These are phyloP conservation scores for Dryas integrifolia DNA, from an alignment of 331 rosid genomes.

Conservation along the genomic window DNA sequence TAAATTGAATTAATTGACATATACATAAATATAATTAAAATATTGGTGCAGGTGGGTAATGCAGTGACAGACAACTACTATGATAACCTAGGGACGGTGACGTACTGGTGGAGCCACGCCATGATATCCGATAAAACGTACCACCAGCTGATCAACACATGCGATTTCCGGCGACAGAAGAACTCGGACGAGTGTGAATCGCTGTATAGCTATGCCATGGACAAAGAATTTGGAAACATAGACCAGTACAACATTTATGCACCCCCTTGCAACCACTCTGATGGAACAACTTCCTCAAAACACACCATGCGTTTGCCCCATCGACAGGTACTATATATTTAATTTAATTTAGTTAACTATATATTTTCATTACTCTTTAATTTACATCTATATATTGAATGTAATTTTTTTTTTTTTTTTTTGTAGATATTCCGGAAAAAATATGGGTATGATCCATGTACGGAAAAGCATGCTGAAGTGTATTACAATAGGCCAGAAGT, in stretches of 20 bases:
- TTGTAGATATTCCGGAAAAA: constrained; percentile 43
- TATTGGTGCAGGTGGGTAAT: constrained; percentile 70
- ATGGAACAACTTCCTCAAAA: constrained; percentile 46
- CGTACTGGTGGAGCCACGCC: constrained; percentile 99
- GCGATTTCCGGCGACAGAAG: constrained; percentile 76
- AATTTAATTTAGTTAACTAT: no score
- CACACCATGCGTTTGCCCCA: constrained; percentile 74
- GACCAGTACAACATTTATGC: constrained; percentile 97
- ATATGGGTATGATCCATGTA: constrained; percentile 91
- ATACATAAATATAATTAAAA: neutral
- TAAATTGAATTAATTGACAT: neutral
- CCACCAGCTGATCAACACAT: constrained; percentile 62
- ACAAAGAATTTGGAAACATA: constrained; percentile 84
- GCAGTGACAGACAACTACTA: constrained; percentile 95
- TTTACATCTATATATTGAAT: no score
- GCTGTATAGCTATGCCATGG: constrained; percentile 86
- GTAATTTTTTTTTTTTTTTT: neutral
- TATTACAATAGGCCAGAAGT: constrained; percentile 88
- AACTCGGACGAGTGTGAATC: constrained; percentile 82
- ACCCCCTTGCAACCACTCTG: constrained; percentile 83
- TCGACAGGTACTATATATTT: constrained; percentile 50
- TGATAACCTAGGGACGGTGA: constrained; percentile 89
- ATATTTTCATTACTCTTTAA: no score
- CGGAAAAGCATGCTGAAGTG: constrained; percentile 86
- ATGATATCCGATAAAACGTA: constrained; percentile 95